Conservation (phyloP, 495 filamentous ascomycete genomes). For the Thermothielavioides terrestris region DNA sequence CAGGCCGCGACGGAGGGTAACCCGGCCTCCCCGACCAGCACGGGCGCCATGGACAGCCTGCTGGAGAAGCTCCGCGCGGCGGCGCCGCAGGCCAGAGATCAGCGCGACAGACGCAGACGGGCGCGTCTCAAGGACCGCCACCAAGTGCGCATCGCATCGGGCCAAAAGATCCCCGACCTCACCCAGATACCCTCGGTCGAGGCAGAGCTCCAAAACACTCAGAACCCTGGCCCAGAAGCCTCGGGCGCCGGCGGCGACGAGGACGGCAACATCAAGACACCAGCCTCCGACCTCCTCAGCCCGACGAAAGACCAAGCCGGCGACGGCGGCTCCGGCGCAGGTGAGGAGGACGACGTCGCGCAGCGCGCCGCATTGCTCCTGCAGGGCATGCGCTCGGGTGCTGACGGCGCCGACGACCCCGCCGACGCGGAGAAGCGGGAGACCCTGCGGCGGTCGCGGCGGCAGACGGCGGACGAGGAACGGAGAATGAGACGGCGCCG, state of each 20-base stretch:
- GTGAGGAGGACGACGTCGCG: conserved; percentile 66
- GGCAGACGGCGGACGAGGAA: conserved; percentile 67
- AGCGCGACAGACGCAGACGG: conserved; percentile 77
- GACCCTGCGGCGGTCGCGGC: conserved; percentile 48
- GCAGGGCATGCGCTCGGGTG: conserved; percentile 61
- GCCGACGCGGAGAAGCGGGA: conserved; percentile 48
- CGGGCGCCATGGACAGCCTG: conserved; percentile 94
- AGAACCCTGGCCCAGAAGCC: conserved; percentile 16
- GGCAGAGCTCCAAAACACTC: conserved; percentile 17
- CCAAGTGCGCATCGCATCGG: conserved; percentile 81
- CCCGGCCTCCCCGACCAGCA: conserved; percentile 60
- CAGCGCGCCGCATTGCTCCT: conserved; percentile 75
- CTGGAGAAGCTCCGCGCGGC: conserved; percentile 92
- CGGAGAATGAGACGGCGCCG: conserved; percentile 49
- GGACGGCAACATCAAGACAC: conserved; percentile 29
- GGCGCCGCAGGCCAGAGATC: conserved; percentile 77
- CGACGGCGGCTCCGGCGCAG: conserved; percentile 18
- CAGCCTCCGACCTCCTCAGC: conserved; percentile 30
- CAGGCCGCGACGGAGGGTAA: conserved; percentile 41
- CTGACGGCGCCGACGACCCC: conserved; percentile 47
- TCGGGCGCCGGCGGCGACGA: conserved; percentile 1
- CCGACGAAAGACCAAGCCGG: conserved; percentile 9
- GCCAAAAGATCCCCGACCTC: conserved; percentile 71
- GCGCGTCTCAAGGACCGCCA: conserved; percentile 85
- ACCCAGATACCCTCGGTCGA: conserved; percentile 45